Evolutionary conservation across 2,329 filamentous ascomycete species (phyloP).

Genomic region (Alternaria solani): DNA sequence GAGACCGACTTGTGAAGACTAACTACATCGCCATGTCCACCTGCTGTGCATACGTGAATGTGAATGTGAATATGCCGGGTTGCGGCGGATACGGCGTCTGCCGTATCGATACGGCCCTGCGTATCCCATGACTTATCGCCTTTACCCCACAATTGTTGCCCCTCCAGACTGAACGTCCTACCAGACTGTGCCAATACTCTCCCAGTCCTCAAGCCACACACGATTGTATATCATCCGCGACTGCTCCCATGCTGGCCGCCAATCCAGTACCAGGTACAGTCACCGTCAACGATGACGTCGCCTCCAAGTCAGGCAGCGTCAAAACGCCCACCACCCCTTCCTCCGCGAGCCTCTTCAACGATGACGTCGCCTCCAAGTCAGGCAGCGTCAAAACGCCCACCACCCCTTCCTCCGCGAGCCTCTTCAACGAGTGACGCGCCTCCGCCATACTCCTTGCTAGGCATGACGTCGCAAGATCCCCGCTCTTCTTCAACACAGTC

Average conservation of each 20-base stretch:
- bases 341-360: constrained; percentile 37
- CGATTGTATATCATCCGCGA: background rate
- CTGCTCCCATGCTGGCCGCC: constrained; percentile 16
- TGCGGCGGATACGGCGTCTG: background rate
- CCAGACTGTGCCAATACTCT: constrained; percentile 6
- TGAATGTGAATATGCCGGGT: background rate
- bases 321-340: constrained; percentile 40
- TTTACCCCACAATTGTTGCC: constrained; percentile 12
- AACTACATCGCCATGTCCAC: background rate
- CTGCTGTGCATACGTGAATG: background rate
- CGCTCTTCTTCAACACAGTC: constrained; percentile 58
- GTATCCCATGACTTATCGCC: background rate
- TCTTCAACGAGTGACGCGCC: constrained; percentile 21
- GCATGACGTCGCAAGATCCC: constrained; percentile 51
- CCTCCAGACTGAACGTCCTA: constrained; percentile 2
- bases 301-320: constrained; percentile 8
- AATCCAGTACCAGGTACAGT: constrained; percentile 6
- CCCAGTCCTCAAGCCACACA: background rate
- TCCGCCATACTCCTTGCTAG: constrained; percentile 30
- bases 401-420: constrained; percentile 45
- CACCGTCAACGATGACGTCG: constrained; percentile 33
- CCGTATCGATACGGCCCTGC: background rate
- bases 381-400: constrained; percentile 25
- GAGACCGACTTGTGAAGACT: background rate
- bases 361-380: constrained; percentile 30